These are phyloP conservation scores for Monosporozyma unispora DNA, from an alignment of 805 yeast species.

Conservation along the genomic window DNA sequence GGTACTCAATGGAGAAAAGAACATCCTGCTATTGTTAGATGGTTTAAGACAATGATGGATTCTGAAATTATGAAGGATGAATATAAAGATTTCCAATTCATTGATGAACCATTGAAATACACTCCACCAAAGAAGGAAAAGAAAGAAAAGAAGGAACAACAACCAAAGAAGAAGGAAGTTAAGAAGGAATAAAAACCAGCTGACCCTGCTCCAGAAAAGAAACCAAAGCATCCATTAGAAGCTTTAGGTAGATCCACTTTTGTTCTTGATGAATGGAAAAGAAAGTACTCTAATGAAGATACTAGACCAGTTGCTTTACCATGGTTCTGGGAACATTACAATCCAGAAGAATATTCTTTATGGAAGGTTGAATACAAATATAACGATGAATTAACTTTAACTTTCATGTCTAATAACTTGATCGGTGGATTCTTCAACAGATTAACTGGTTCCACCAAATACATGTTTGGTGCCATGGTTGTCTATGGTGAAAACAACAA, in stretches of 20 bases:
- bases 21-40: slow-evolving; percentile 58
- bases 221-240: slow-evolving; percentile 88
- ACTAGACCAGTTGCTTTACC: slow-evolving; percentile 91
- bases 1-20: slow-evolving; percentile 56
- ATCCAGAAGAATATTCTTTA: slow-evolving; percentile 87
- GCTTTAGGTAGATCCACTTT: slow-evolving; percentile 62
- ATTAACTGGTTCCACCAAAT: slow-evolving; percentile 83
- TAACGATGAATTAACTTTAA: slow-evolving; percentile 93
- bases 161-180: slow-evolving; percentile 23
- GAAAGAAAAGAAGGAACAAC: slow-evolving; percentile 41
- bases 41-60: slow-evolving; percentile 51
- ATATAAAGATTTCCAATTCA: slow-evolving; percentile 46
- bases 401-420: slow-evolving; percentile 97
- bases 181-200: slow-evolving; percentile 25
- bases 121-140: slow-evolving; percentile 56
- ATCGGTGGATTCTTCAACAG: slow-evolving; percentile 98
- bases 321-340: slow-evolving; percentile 96
- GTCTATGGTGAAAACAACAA: slow-evolving; percentile 98
- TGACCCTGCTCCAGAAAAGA: slow-evolving; percentile 43
- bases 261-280: slow-evolving; percentile 89
- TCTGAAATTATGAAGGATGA: slow-evolving; percentile 40
- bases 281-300: slow-evolving; percentile 93
- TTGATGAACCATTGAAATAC: slow-evolving; percentile 46
- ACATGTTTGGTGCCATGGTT: slow-evolving; percentile 85
- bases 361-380: slow-evolving; percentile 95